Base-by-base conservation (phyloP, 345 rosid species). In the Linum tenue region DNA sequence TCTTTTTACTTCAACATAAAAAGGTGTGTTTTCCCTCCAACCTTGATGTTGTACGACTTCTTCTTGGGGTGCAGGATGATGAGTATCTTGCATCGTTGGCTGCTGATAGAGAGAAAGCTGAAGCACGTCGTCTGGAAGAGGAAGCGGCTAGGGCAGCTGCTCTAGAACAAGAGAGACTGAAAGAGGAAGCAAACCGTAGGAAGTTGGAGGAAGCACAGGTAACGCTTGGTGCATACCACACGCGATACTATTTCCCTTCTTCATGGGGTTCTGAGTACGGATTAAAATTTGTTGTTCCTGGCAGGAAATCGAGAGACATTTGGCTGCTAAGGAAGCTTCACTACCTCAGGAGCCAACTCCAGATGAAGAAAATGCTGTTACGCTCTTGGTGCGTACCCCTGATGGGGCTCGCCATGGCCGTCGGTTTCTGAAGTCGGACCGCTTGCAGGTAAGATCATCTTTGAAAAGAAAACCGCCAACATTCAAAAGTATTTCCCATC, bases 91-190 rank as follows among this genome's bases (percentile, higher is more conserved):
- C 94, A 37, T 79, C 99, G 55, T 75, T 95, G 76, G 96, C 91
- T 80, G 99, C 97, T 73, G 99, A 95, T 79, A 78, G 85, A 79
- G 98, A 95, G 75, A 91, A 89, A 71, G 97, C 97, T 48, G 91
- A 90, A 78, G 89, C 88, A 72, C 87, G 77, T 68, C 96, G 64
- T 65, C 53, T 87, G 37, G 77, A 82, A 73, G 92, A 85, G 80
- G 97, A 80, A 80, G 85, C 77, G 38, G 88, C 92, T 62, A 88
- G 79, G 79, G 67, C 72, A 80, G 91, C 96, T 67, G 89, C 91
- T 72, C 73, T 84, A 44, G 96, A 83, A 73, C 91, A 86, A 84
- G 89, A 87, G 77, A 77, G 73, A 76, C 68, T 15, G 59, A 87
- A 80, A 62, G 86, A 87, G 77, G 98, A 91, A 79, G 99, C 85